phyloP scores from a whole-genome alignment of 805 yeast species.

The Priceomyces carsonii region DNA sequence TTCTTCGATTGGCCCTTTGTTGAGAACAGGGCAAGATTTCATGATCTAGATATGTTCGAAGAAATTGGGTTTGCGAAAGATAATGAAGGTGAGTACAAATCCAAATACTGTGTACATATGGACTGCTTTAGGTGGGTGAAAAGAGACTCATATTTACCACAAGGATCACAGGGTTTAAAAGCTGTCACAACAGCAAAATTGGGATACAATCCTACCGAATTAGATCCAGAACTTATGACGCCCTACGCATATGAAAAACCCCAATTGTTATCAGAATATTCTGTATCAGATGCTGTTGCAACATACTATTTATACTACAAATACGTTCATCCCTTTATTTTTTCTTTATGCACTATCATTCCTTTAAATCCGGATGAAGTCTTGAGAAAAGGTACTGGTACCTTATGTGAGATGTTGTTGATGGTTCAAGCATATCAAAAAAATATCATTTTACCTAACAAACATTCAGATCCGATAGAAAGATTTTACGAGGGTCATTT shows the following conservation, averaged over 20 bases:
- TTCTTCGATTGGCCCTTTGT: conserved; percentile 99
- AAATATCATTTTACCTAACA: conserved; percentile 82
- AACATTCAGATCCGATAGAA: conserved; percentile 92
- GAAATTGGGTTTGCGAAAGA: conserved; percentile 95
- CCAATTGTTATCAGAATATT: conserved; percentile 89
- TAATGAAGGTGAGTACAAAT: conserved; percentile 87
- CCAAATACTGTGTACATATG: conserved; percentile 92
- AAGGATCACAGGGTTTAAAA: conserved; percentile 97
- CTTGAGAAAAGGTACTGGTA: conserved; percentile 95
- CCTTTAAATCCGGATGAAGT: conserved; percentile 97
- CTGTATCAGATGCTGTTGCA: conserved; percentile 99
- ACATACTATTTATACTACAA: conserved; percentile 94
- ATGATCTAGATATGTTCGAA: conserved; percentile 83
- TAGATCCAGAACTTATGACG: conserved; percentile 97
- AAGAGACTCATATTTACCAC: conserved; percentile 95
- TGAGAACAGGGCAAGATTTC: conserved; percentile 80
- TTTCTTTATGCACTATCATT: conserved; percentile 91
- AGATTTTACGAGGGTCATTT: conserved; percentile 93
- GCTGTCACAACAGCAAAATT: conserved; percentile 95
- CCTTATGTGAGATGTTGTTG: conserved; percentile 94
- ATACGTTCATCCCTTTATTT: conserved; percentile 95
- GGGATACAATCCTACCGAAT: conserved; percentile 94
- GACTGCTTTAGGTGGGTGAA: conserved; percentile 98
- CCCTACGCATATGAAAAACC: conserved; percentile 96
- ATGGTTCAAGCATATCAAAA: conserved; percentile 93